These are phyloP conservation scores for Mycena floridula DNA, from an alignment of 768 basidiomycete species.

Conservation along the genomic window DNA sequence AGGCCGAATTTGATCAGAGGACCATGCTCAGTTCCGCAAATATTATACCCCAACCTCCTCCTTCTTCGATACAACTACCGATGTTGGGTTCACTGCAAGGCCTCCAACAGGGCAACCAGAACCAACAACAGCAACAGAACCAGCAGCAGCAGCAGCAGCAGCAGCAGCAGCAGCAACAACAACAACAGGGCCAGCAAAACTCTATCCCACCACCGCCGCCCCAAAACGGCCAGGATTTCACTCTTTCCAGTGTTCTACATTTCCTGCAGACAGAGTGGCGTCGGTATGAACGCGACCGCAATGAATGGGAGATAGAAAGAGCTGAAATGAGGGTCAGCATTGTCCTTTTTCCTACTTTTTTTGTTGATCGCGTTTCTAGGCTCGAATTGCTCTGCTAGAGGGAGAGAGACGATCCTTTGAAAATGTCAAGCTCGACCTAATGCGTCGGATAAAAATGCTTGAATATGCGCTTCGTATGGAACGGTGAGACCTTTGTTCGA, in stretches of 20 bases:
- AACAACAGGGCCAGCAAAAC: constrained; percentile 44
- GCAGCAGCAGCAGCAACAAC: constrained; percentile 44
- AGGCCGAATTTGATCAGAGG: too few species aligned
- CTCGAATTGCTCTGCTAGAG: constrained; percentile 94
- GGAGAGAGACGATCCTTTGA: constrained; percentile 96
- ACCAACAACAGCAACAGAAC: constrained; percentile 49
- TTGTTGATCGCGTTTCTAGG: constrained; percentile 40
- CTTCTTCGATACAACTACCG: constrained; percentile 41
- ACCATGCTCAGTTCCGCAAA: too few species aligned
- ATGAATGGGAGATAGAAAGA: constrained; percentile 99
- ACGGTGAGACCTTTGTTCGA: too few species aligned
- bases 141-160: constrained; percentile 40
- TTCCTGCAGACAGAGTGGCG: constrained; percentile 98
- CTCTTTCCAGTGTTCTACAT: constrained; percentile 90
- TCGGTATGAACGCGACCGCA: constrained; percentile 94
- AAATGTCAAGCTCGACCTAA: constrained; percentile 92
- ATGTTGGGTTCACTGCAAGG: constrained; percentile 73
- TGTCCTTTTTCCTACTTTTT: constrained; percentile 13
- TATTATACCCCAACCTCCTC: too few species aligned
- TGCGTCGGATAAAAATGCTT: constrained; percentile 98
- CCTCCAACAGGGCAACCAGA: constrained; percentile 38
- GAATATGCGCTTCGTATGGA: constrained; percentile 96
- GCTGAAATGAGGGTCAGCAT: constrained; percentile 96
- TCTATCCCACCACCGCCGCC: constrained; percentile 70
- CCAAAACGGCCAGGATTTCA: constrained; percentile 88